Conservation (phyloP, 2,329 filamentous ascomycete genomes). For the Sclerotiophoma versabilis region DNA sequence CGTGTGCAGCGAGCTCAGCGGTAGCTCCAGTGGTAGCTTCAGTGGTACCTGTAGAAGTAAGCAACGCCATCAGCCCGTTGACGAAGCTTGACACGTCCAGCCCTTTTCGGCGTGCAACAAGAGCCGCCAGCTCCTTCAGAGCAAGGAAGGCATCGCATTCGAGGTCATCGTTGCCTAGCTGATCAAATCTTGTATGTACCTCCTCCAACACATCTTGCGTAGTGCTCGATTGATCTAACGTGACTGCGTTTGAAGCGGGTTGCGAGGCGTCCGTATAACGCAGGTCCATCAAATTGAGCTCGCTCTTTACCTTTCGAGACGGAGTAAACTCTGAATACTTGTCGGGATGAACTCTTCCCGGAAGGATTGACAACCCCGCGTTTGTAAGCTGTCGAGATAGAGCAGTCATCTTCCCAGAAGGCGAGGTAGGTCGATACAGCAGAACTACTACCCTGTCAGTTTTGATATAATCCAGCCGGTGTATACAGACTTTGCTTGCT, state of each 20-base stretch:
- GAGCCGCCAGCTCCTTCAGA: slow-evolving; percentile 44
- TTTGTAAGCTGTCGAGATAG: slow-evolving; percentile 49
- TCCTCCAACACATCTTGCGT: slow-evolving; percentile 46
- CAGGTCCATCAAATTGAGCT: slow-evolving; percentile 33
- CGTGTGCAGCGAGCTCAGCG: background rate
- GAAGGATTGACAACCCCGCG: slow-evolving; percentile 34
- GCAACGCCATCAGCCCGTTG: slow-evolving; percentile 44
- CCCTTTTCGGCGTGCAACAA: slow-evolving; percentile 47
- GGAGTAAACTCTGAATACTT: slow-evolving; percentile 21
- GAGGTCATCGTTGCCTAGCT: slow-evolving; percentile 16
- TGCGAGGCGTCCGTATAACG: background rate
- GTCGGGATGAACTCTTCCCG: slow-evolving; percentile 44
- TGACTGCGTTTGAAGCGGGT: slow-evolving; percentile 20
- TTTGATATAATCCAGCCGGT: background rate
- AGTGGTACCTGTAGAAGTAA: slow-evolving; percentile 15
- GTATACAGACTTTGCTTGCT: slow-evolving; percentile 34
- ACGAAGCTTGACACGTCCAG: slow-evolving; percentile 42
- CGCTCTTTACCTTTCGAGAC: slow-evolving; percentile 41
- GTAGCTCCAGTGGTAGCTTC: background rate
- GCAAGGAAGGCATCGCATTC: slow-evolving; percentile 43
- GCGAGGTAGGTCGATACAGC: slow-evolving; percentile 42
- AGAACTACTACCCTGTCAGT: slow-evolving; percentile 23
- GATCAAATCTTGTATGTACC: slow-evolving; percentile 4
- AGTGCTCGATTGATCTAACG: slow-evolving; percentile 45
- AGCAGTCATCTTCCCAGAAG: slow-evolving; percentile 49